phyloP scores from a whole-genome alignment of 169 alveolate genomes.

The Eimeria maxima region DNA sequence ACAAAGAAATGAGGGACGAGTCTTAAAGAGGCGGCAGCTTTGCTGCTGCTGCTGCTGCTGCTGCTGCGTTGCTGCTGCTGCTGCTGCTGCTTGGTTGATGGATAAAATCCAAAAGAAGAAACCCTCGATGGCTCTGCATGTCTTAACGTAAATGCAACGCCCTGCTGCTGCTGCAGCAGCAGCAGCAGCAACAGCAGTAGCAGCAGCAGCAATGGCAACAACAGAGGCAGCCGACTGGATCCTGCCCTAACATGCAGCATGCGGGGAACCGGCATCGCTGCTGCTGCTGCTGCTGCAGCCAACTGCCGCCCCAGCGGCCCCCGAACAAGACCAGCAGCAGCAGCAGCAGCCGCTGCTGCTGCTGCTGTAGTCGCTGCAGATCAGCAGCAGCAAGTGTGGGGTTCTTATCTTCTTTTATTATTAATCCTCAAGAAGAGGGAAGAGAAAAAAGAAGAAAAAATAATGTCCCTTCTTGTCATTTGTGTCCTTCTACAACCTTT shows the following conservation, averaged over 20 bases:
- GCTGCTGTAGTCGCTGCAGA: not conserved
- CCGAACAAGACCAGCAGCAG: too few relatives aligned
- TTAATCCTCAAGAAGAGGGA: too few relatives aligned
- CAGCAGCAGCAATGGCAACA: conserved; percentile 20
- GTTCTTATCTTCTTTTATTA: not conserved
- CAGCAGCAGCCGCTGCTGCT: not conserved
- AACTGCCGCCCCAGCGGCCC: too few relatives aligned
- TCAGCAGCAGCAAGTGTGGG: not conserved
- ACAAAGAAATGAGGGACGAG: not conserved
- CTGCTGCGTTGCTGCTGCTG: conserved; percentile 5
- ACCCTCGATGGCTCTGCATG: not conserved
- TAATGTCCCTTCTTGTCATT: too few relatives aligned
- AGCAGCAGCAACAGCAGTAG: conserved; percentile 21
- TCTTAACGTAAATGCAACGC: not conserved
- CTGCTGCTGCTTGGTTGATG: not conserved
- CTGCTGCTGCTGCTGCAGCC: too few relatives aligned
- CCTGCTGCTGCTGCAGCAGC: not conserved
- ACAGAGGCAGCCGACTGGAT: not conserved
- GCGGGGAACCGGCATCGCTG: too few relatives aligned
- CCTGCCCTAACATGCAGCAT: not conserved
- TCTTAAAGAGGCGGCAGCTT: too few relatives aligned
- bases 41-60: too few relatives aligned
- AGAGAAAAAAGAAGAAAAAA: too few relatives aligned
- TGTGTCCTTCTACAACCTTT: not conserved
- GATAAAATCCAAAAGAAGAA: not conserved